Conservation (phyloP, 495 filamentous ascomycete species). For the Coniosporium apollinis region DNA sequence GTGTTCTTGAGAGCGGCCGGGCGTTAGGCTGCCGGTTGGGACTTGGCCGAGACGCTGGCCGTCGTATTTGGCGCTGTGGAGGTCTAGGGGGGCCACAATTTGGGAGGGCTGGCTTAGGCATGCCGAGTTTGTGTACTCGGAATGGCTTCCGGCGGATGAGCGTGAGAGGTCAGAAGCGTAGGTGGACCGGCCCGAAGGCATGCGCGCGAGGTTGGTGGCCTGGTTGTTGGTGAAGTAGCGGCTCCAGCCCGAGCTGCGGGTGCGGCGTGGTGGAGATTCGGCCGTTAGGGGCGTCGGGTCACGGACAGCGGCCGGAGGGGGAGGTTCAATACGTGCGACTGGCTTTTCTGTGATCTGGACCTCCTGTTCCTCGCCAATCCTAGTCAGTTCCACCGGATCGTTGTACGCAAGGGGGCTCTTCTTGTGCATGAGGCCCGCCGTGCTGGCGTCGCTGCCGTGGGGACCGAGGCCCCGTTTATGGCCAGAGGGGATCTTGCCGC, state of each 20-base stretch:
- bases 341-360: constrained; percentile 10
- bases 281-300: constrained; percentile 1
- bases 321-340: neutral
- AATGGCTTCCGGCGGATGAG: constrained; percentile 26
- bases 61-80: constrained; percentile 24
- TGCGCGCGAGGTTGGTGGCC: constrained; percentile 25
- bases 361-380: neutral
- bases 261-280: constrained; percentile 20
- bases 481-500: constrained; percentile 21
- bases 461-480: constrained; percentile 19
- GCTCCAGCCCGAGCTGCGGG: constrained; percentile 43
- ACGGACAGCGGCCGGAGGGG: constrained; percentile 1
- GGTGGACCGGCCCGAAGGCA: constrained; percentile 20
- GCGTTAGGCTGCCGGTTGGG: constrained; percentile 48
- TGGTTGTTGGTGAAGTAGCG: constrained; percentile 41
- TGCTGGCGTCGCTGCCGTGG: constrained; percentile 21
- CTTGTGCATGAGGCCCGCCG: constrained; percentile 15
- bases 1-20: constrained; percentile 27
- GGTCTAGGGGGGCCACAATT: constrained; percentile 34
- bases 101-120: constrained; percentile 28
- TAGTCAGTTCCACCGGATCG: constrained; percentile 21
- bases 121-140: constrained; percentile 35
- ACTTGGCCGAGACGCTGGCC: constrained; percentile 41
- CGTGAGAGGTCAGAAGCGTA: constrained; percentile 17
- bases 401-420: constrained; percentile 14